Conservation (phyloP, 805 yeast genomes). For the Kluyveromyces aestuarii region DNA sequence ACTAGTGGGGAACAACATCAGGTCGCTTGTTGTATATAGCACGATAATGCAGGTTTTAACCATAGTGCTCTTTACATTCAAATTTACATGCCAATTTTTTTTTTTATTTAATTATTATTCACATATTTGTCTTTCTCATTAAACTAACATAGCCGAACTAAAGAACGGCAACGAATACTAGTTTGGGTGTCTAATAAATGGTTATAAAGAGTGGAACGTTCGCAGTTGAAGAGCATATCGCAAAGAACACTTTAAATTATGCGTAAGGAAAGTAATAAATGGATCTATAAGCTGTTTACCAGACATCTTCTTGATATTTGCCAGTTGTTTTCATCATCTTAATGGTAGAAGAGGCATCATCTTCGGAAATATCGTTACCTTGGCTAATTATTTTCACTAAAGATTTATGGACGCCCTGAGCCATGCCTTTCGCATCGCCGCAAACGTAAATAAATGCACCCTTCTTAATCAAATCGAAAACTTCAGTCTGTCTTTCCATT, state of each 20-base stretch:
- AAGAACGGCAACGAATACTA: too few species aligned
- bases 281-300: slow-evolving; percentile 40
- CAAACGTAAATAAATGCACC: slow-evolving; percentile 93
- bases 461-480: slow-evolving; percentile 37
- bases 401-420: slow-evolving; percentile 78
- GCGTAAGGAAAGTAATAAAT: too few species aligned
- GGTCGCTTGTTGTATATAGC: neutral
- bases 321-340: slow-evolving; percentile 75
- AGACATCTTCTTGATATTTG: slow-evolving; percentile 94
- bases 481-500: slow-evolving; percentile 37
- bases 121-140: too few species aligned
- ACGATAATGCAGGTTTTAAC: too few species aligned
- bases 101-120: too few species aligned
- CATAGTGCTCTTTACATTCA: too few species aligned
- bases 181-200: too few species aligned
- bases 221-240: too few species aligned
- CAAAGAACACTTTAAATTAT: too few species aligned
- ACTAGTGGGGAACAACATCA: neutral
- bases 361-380: slow-evolving; percentile 54
- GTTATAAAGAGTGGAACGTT: too few species aligned
- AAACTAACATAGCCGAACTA: too few species aligned
- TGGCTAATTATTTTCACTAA: slow-evolving; percentile 53
- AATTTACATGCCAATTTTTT: too few species aligned
- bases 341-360: slow-evolving; percentile 66
- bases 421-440: slow-evolving; percentile 96